phyloP scores from a whole-genome alignment of 441 rosid species.

The Breynia disticha region DNA sequence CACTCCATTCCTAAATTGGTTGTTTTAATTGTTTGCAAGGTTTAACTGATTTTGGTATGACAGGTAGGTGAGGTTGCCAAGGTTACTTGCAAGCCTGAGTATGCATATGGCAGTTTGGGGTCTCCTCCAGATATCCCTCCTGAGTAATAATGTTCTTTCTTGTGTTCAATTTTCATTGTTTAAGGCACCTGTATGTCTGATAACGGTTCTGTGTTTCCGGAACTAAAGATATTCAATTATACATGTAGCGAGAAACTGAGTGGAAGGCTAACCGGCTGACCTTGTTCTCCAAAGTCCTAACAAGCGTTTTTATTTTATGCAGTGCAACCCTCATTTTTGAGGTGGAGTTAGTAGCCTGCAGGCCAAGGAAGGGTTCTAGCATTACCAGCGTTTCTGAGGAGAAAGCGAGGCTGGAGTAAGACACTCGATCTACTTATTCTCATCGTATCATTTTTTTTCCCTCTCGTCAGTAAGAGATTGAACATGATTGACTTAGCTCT shows the following conservation, averaged over 20 bases:
- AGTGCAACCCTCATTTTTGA: constrained; percentile 83
- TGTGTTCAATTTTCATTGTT: not conserved
- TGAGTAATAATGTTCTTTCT: constrained; percentile 28
- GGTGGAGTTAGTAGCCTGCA: constrained; percentile 79
- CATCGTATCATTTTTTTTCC: not conserved
- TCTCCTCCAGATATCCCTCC: constrained; percentile 91
- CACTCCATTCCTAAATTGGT: not conserved
- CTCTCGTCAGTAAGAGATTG: not conserved
- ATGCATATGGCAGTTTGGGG: constrained; percentile 83
- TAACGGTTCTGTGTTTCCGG: too few species aligned
- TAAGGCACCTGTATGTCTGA: not conserved
- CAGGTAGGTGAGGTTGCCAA: constrained; percentile 96
- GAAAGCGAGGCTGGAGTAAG: constrained; percentile 93
- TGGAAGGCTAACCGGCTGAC: not conserved
- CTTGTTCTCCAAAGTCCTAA: not conserved
- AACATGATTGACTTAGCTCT: too few species aligned
- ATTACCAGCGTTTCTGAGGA: constrained; percentile 66
- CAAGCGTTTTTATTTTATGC: constrained; percentile 19
- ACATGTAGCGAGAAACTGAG: too few species aligned
- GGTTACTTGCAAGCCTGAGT: constrained; percentile 83
- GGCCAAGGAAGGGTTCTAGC: constrained; percentile 72
- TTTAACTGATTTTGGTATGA: not conserved
- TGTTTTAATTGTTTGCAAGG: not conserved
- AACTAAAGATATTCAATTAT: too few species aligned
- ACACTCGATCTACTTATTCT: not conserved